Conservation (phyloP, 2,329 filamentous ascomycete species). For the Cladorrhinum sp. region DNA sequence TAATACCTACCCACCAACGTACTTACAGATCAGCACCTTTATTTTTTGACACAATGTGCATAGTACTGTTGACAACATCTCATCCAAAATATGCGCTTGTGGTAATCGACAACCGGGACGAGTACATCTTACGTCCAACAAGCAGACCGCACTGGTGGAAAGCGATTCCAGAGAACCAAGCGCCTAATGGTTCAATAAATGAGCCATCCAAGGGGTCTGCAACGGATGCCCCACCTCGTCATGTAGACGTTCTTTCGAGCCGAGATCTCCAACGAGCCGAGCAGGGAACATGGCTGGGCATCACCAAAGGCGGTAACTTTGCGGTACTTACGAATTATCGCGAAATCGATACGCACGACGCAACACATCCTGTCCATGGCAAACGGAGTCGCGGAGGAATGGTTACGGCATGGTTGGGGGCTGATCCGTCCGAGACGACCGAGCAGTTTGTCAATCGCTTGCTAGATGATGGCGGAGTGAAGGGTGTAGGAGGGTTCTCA, state of each 20-base stretch:
- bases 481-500: constrained; percentile 64
- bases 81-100: constrained; percentile 75
- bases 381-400: constrained; percentile 60
- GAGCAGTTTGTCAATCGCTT: constrained; percentile 51
- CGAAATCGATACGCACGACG: constrained; percentile 50
- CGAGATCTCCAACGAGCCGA: constrained; percentile 61
- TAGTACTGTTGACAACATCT: constrained; percentile 70
- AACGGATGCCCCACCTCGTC: neutral
- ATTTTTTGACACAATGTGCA: constrained; percentile 59
- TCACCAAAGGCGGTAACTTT: constrained; percentile 58
- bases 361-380: constrained; percentile 51
- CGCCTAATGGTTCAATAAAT: constrained; percentile 13
- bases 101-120: constrained; percentile 75
- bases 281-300: constrained; percentile 64
- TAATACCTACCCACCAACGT: neutral
- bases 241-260: constrained; percentile 52
- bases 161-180: constrained; percentile 36
- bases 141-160: constrained; percentile 64
- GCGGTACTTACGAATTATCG: constrained; percentile 67
- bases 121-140: constrained; percentile 63
- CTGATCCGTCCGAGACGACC: constrained; percentile 45
- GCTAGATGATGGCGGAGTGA: constrained; percentile 51
- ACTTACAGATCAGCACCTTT: neutral
- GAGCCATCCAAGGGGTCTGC: constrained; percentile 8
- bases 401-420: constrained; percentile 61